These are phyloP conservation scores for Plantago coronopus DNA, from an alignment of 305 asterid genomes.

Conservation along the genomic window DNA sequence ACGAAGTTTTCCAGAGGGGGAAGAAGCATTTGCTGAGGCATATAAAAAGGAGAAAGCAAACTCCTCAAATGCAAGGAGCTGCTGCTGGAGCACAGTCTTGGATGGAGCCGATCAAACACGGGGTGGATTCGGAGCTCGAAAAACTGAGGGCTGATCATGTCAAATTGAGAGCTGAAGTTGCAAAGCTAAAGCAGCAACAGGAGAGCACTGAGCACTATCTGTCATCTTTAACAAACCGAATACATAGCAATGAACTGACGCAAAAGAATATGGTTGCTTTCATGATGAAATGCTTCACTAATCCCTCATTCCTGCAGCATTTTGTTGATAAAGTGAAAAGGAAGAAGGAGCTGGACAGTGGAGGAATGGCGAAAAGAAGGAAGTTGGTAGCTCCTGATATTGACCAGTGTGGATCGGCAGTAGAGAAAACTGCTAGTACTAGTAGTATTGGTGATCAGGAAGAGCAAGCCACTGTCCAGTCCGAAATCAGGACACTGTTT, in stretches of 20 bases:
- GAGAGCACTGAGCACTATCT: conserved; percentile 32
- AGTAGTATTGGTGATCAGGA: conserved; percentile 30
- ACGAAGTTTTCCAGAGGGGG: conserved; percentile 57
- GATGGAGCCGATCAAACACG: conserved; percentile 25
- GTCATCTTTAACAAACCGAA: conserved; percentile 36
- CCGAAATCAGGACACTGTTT: conserved; percentile 36
- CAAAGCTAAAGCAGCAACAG: conserved; percentile 55
- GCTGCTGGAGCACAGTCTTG: conserved; percentile 22
- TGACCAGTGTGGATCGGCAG: background rate
- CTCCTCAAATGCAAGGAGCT: conserved; percentile 26
- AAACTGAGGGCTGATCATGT: conserved; percentile 42
- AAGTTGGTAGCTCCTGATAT: conserved; percentile 24
- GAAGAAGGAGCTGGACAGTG: conserved; percentile 22
- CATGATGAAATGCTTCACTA: conserved; percentile 39
- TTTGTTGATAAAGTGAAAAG: conserved; percentile 33
- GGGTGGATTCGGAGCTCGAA: conserved; percentile 36
- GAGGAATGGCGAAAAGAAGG: conserved; percentile 35
- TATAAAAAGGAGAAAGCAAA: conserved; percentile 63
- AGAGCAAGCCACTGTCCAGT: conserved; percentile 32
- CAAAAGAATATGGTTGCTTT: conserved; percentile 45
- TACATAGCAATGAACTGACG: conserved; percentile 35
- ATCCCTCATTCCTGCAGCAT: conserved; percentile 36
- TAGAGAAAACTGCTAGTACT: conserved; percentile 2
- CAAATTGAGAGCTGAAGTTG: conserved; percentile 35
- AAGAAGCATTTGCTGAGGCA: conserved; percentile 63